Evolutionary conservation across 768 basidiomycete species (phyloP).

Genomic region (Mycena filopes): DNA sequence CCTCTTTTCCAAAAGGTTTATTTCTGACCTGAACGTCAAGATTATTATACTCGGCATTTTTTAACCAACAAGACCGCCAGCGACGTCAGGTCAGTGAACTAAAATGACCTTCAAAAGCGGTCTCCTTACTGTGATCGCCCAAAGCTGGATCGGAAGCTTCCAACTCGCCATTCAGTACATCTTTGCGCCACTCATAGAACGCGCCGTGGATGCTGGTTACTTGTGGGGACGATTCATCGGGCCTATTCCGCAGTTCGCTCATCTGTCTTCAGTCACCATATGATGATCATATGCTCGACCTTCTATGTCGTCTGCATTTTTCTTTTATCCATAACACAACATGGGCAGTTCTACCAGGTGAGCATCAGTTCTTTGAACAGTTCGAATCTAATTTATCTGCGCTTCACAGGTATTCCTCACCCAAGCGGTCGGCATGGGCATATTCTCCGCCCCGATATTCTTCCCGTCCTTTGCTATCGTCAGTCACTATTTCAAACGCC

Average conservation of each 20-base stretch:
- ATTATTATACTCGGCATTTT: conserved; percentile 55
- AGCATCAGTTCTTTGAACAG: conserved; percentile 10
- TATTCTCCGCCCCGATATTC: conserved; percentile 47
- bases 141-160: conserved; percentile 64
- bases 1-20: too few relatives aligned
- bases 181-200: conserved; percentile 52
- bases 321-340: conserved; percentile 55
- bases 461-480: conserved; percentile 50
- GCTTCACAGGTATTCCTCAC: conserved; percentile 57
- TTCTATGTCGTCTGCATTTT: conserved; percentile 54
- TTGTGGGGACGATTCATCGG: conserved; percentile 48
- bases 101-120: neutral
- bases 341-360: conserved; percentile 58
- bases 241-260: conserved; percentile 34
- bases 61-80: conserved; percentile 52
- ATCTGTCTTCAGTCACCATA: conserved; percentile 45
- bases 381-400: conserved; percentile 20
- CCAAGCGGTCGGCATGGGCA: conserved; percentile 68
- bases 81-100: conserved; percentile 50
- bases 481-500: conserved; percentile 47
- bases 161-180: conserved; percentile 59
- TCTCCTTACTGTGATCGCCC: too few relatives aligned
- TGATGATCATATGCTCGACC: conserved; percentile 47
- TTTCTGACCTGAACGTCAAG: conserved; percentile 37
- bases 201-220: conserved; percentile 59